Conservation (phyloP, 2,329 filamentous ascomycete species). For the Fusarium sp. region DNA sequence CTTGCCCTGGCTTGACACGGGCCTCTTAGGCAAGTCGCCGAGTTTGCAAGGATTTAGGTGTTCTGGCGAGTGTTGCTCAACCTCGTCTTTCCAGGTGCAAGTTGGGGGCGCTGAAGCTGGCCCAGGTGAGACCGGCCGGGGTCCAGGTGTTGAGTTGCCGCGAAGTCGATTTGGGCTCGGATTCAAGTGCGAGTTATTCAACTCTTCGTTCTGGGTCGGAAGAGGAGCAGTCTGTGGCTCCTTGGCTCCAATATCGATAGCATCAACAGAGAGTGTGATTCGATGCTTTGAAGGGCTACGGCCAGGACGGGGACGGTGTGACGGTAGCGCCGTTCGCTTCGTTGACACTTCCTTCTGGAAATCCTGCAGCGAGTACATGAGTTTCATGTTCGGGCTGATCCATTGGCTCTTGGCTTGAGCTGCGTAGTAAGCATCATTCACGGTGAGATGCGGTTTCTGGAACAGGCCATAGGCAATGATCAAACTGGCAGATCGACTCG, state of each 20-base stretch:
- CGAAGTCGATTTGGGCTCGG: constrained; percentile 57
- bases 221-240: constrained; percentile 70
- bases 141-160: constrained; percentile 62
- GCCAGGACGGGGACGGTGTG: constrained; percentile 60
- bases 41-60: constrained; percentile 32
- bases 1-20: constrained; percentile 47
- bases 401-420: constrained; percentile 84
- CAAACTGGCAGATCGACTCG: constrained; percentile 83
- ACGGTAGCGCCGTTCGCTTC: constrained; percentile 57
- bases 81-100: constrained; percentile 64
- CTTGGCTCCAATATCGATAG: constrained; percentile 61
- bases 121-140: constrained; percentile 64
- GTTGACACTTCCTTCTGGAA: constrained; percentile 73
- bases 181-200: constrained; percentile 50
- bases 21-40: constrained; percentile 45
- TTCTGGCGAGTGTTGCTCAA: constrained; percentile 51
- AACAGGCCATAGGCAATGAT: constrained; percentile 89
- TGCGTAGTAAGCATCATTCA: constrained; percentile 84
- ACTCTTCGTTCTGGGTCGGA: constrained; percentile 60
- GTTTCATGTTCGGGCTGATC: constrained; percentile 92
- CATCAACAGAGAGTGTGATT: constrained; percentile 67
- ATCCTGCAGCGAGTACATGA: constrained; percentile 89
- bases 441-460: constrained; percentile 77
- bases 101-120: constrained; percentile 74
- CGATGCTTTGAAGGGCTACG: constrained; percentile 69